phyloP scores from a whole-genome alignment of 371 early-diverging fungal genomes.

The Rozella allomycis region DNA sequence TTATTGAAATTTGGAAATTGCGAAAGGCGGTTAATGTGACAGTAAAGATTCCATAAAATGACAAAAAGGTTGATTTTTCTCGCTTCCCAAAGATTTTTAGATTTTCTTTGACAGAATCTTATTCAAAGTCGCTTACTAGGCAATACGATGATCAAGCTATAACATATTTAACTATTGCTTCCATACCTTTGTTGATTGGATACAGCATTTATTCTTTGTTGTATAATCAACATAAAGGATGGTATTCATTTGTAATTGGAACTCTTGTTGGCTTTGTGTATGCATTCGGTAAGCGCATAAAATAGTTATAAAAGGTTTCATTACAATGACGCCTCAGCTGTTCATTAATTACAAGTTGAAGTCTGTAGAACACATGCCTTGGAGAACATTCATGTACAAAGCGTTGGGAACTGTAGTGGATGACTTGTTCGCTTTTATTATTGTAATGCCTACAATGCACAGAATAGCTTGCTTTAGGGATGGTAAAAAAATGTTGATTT shows the following conservation, averaged over 20 bases:
- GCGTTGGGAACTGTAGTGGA: slow-evolving; percentile 52
- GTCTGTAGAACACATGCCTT: slow-evolving; percentile 79
- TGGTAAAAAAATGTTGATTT: slow-evolving; percentile 4
- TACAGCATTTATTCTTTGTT: slow-evolving; percentile 64
- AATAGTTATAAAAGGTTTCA: slow-evolving; percentile 33
- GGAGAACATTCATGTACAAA: slow-evolving; percentile 83
- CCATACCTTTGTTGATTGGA: slow-evolving; percentile 52
- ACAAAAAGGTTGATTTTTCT: too few relatives aligned
- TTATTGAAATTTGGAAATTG: slow-evolving; percentile 75
- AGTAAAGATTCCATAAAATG: too few relatives aligned
- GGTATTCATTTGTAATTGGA: slow-evolving; percentile 71
- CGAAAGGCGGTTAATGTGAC: slow-evolving; percentile 50
- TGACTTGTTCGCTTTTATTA: slow-evolving; percentile 77
- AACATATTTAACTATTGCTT: slow-evolving; percentile 49
- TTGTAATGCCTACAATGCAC: slow-evolving; percentile 87
- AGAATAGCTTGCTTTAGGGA: slow-evolving; percentile 53
- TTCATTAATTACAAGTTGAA: slow-evolving; percentile 80
- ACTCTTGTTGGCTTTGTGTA: slow-evolving; percentile 60
- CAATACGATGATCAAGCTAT: slow-evolving; percentile 42
- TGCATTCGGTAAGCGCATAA: slow-evolving; percentile 12
- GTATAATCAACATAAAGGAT: slow-evolving; percentile 68
- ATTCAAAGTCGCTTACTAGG: background rate
- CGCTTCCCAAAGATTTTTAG: too few relatives aligned
- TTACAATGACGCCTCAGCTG: slow-evolving; percentile 76
- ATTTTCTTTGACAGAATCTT: background rate